Conservation (phyloP, 441 rosid genomes). For the Arabidopsis hybrid region DNA sequence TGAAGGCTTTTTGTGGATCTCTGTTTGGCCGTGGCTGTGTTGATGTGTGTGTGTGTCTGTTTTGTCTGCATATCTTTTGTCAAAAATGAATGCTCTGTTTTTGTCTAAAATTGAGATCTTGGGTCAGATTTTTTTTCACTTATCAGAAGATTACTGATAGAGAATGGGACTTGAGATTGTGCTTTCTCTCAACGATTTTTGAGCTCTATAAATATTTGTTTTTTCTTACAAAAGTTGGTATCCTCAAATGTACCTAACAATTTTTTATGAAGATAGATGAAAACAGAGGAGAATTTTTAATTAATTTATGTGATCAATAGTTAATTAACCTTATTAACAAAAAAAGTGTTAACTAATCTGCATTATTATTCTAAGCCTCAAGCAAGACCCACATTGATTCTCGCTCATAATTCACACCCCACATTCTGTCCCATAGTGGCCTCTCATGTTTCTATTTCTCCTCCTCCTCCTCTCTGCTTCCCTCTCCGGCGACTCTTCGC, state of each 20-base stretch:
- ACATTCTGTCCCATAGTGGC: constrained; percentile 7
- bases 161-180: constrained; percentile 20
- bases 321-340: neutral
- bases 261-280: neutral
- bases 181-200: neutral
- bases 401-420: neutral
- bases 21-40: constrained; percentile 25
- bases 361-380: neutral
- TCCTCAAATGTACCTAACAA: neutral
- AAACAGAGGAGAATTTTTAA: neutral
- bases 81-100: neutral
- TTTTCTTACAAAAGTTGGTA: neutral
- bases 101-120: constrained; percentile 10
- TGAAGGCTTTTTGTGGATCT: constrained; percentile 22
- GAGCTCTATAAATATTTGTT: constrained; percentile 8
- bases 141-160: neutral
- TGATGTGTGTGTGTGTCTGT: constrained; percentile 19
- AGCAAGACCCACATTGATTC: neutral
- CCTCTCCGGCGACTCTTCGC: neutral
- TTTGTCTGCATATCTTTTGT: constrained; percentile 28
- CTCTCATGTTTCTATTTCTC: constrained; percentile 18
- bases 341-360: neutral
- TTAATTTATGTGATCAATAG: constrained; percentile 4
- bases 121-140: neutral
- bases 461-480: constrained; percentile 23